Evolutionary conservation across 192 early-diverging fungal species (phyloP), one percentile per base, ranked within the genome.

Genomic region (Lobulomyces angularis): DNA sequence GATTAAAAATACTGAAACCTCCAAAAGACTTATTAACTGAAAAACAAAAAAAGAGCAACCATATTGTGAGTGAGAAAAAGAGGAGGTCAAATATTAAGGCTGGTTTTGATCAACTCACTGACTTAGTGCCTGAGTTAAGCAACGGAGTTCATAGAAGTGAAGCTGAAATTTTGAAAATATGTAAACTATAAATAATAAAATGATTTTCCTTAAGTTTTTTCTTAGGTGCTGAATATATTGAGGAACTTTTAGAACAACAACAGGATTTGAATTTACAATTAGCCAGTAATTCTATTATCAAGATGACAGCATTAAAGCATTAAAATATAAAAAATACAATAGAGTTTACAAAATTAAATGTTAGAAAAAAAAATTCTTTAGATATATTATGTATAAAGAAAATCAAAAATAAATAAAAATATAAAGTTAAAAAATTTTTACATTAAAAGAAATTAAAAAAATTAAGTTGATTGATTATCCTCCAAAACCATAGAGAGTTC

Each of bases 21-120:
- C n/a, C n/a, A n/a, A n/a, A n/a, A n/a, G 84, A 85, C 46, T 53
- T 87, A 32, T 58, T 91, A 41, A 80, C 89, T 1, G 89, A 90
- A 34, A 77, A 82, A n/a, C 83, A 90, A 40, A 92, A 92, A 55
- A 83, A 85, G 50, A 82, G 81, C 8, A 92, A 92, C 62, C 90
- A 95, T 57, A 95, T 95, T 65, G 87, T 83, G 1, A 87, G 83
- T 17, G 90, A 95, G 56, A 86, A 95, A 56, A 85, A 88, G 50
- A 77, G 90, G 37, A 67, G 90, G 28, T 81, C 86, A 41, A 88
- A 91, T 48, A 95, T 95, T 54, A 71, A 86, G 9, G 50, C 74
- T 16, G 90, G 90, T 7, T 90, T 90, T 56, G 86, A 90, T 54
- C 79, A 84, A 46, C 74, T 95, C 37, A 80, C 86, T 26, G 81